Evolutionary conservation across 1,284 basidiomycete genomes (phyloP), one percentile per base, ranked within the genome.

Genomic region (Malassezia sympodialis): DNA sequence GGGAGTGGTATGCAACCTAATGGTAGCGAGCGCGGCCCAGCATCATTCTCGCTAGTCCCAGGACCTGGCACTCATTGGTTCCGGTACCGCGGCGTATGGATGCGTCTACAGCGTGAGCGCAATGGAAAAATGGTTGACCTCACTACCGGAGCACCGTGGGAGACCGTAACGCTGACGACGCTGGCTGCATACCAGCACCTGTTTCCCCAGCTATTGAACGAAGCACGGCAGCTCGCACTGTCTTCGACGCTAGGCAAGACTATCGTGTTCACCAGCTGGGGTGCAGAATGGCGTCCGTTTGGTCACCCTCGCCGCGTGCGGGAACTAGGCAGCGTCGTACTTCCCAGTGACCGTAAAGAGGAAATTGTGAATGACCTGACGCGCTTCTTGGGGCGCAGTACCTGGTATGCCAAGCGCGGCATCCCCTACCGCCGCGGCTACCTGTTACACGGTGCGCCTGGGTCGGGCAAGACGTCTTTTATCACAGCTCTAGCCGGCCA

Each of bases 391-490:
- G 79, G 79, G 6, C 79, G 94, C 51, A 82, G 86, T 41, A 82
- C 85, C 66, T 99, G 94, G 94, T 99, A 99, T 76, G 88, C 88
- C 27, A 88, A 96, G 69, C 80, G 94, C 80, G 91, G 93, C 24
- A 96, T 99, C 56, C 94, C 94, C 0, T 99, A 98, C 73, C 83
- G 94, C 24, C 81, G 94, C 65, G 94, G 94, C 32, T 96, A 96
- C 76, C 81, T 99, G 15, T 78, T 98, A 11, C 83, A 98, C 70
- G 94, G 94, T 7, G 91, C 94, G 17, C 94, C 94, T 0, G 94
- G 94, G 19, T 94, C 90, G 0, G 94, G 94, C 52, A 99, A 99
- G 76, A 93, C 91, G 1, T 96, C 90, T 0, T 98, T 91, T 77
- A 98, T 98, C 64, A 91, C 96, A 75, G 91, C 94, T 3, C 81